A percentile compares a stretch with the other conserved stretches of the same genome.
phyloP scores from a whole-genome alignment of 2,329 filamentous ascomycete species.

The Aureobasidium sp. region DNA sequence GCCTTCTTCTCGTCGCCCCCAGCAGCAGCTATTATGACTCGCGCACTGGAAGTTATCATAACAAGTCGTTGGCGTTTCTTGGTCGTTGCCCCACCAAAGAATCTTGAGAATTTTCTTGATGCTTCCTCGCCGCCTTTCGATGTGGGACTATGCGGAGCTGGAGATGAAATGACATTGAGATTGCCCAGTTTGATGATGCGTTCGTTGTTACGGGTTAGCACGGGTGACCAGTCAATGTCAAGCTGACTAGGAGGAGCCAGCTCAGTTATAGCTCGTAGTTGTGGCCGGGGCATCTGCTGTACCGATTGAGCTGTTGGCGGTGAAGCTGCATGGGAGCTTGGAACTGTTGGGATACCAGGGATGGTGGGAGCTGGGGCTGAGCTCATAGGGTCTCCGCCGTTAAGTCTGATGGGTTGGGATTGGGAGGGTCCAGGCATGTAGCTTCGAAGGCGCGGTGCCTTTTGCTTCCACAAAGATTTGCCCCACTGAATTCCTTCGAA shows the following conservation, averaged over 20 bases:
- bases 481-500: conserved; percentile 85
- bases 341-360: conserved; percentile 1
- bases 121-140: conserved; percentile 56
- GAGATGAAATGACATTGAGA: conserved; percentile 71
- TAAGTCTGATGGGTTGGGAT: conserved; percentile 49
- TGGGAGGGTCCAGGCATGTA: conserved; percentile 66
- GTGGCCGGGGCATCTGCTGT: conserved; percentile 40
- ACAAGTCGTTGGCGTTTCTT: conserved; percentile 92
- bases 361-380: not conserved
- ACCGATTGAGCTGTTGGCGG: conserved; percentile 14
- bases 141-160: conserved; percentile 65
- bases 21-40: conserved; percentile 81
- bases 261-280: conserved; percentile 83
- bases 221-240: conserved; percentile 97
- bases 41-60: conserved; percentile 86
- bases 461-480: conserved; percentile 76
- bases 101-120: conserved; percentile 76
- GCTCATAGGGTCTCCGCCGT: conserved; percentile 22
- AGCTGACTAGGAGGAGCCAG: conserved; percentile 92
- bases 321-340: not conserved
- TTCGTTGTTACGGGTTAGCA: conserved; percentile 83
- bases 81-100: conserved; percentile 82
- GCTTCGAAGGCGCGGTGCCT: conserved; percentile 76
- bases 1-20: conserved; percentile 94
- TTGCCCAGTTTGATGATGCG: conserved; percentile 92